Base-by-base conservation (phyloP, 2,329 filamentous ascomycete species). In the Fusarium goolgardi region DNA sequence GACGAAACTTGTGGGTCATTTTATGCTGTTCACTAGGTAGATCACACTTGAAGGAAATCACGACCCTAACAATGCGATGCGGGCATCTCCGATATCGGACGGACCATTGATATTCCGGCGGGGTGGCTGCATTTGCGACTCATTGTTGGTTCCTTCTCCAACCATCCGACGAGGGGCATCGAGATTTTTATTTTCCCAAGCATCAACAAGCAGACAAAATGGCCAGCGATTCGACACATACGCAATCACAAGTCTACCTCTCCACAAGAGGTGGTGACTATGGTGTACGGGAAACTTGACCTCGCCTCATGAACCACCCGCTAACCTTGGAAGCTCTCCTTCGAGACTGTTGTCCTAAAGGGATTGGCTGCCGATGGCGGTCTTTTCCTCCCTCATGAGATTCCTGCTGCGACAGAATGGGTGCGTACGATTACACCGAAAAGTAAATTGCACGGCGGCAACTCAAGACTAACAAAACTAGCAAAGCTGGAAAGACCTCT, bases 321-420 rank as follows among this genome's bases (percentile, higher is more conserved):
- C 67, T 70, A 35, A 70, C 43, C 40, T 7, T 40, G 12, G 25
- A 70, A 93, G 90, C 85, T 96, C 71, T 93, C 92, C 51, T 96
- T 97, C 77, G 93, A 97, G 80, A 89, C 93, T 52, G 93, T 93
- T 44, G 93, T 97, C 37, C 84, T 96, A 63, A 95, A 96, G 79
- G 93, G 93, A 45, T 87, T 97, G 58, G 93, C 93, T 56, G 84
- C 87, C 31, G 93, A 97, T 75, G 92, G 92, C 56, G 93, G 93
- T 49, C 88, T 97, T 23, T 97, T 94, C 82, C 90, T 97, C 62
- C 93, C 93, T 32, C 90, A 96, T 76, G 85, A 90, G 64, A 90
- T 95, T 65, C 93, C 93, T 16, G 78, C 82, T 6, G 87, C 87
- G 57, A 77, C 77, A 59, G 83, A 89, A 77, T 93, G 90, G 88